Evolutionary conservation across 768 basidiomycete species (phyloP).

Genomic region (Panaeolus papilionaceus): DNA sequence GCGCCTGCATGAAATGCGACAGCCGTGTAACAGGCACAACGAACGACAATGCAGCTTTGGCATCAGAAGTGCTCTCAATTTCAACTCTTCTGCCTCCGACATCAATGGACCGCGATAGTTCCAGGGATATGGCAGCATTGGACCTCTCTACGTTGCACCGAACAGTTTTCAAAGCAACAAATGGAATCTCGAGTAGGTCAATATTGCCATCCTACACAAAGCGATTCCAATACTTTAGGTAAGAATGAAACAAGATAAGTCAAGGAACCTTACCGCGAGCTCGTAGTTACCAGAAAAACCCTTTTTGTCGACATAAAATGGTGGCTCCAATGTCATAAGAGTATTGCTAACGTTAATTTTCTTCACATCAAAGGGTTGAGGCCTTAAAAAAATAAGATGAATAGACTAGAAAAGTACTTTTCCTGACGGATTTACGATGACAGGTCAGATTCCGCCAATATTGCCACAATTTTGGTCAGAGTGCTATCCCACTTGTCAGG

Average conservation of each 20-base stretch:
- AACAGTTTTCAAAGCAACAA: conserved; percentile 25
- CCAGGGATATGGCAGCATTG: not conserved
- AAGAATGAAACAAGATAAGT: conserved; percentile 14
- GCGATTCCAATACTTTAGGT: not conserved
- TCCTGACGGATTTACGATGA: conserved; percentile 47
- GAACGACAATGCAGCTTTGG: conserved; percentile 28
- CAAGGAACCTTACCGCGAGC: conserved; percentile 16
- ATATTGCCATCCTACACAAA: conserved; percentile 51
- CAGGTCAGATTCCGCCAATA: conserved; percentile 50
- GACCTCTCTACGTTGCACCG: conserved; percentile 1
- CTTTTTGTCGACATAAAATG: conserved; percentile 57
- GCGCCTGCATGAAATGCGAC: conserved; percentile 14
- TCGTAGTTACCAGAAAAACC: conserved; percentile 59
- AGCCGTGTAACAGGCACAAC: not conserved
- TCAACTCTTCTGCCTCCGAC: conserved; percentile 13
- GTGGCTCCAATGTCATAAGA: conserved; percentile 43
- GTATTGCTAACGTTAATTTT: conserved; percentile 43
- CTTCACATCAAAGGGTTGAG: conserved; percentile 60
- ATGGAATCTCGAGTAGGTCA: conserved; percentile 58
- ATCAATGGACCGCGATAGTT: not conserved
- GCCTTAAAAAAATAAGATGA: conserved; percentile 41
- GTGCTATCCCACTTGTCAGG: conserved; percentile 56
- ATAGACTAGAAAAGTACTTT: conserved; percentile 10
- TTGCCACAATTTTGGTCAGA: conserved; percentile 50
- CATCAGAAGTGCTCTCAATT: conserved; percentile 27